These are phyloP conservation scores for Hemisphaericaspora subhashii DNA, from an alignment of 1,139 yeast species.

Conservation along the genomic window DNA sequence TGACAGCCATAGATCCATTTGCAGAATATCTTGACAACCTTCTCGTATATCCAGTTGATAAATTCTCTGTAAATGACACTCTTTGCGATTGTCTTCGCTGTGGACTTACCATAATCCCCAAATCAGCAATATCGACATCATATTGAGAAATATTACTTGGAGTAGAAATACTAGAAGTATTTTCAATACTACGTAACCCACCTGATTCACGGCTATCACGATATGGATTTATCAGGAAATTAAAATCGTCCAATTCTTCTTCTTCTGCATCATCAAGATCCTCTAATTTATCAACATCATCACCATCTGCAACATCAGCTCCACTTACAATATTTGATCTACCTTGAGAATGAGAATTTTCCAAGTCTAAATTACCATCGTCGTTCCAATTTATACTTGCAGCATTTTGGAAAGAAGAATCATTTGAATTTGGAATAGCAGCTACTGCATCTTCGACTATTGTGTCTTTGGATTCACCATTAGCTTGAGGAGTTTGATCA, in stretches of 20 bases:
- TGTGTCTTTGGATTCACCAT: conserved; percentile 11
- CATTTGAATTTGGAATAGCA: conserved; percentile 27
- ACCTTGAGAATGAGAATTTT: conserved; percentile 17
- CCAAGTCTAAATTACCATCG: conserved; percentile 32
- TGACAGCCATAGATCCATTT: conserved; percentile 29
- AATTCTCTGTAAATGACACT: conserved; percentile 29
- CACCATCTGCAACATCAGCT: neutral
- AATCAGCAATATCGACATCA: conserved; percentile 44
- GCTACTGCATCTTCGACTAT: conserved; percentile 15
- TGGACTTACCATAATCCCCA: conserved; percentile 48
- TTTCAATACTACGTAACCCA: neutral
- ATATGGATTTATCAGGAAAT: conserved; percentile 6
- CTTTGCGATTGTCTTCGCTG: conserved; percentile 26
- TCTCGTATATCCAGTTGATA: conserved; percentile 13
- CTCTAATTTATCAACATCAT: conserved; percentile 7
- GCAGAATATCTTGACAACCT: conserved; percentile 20
- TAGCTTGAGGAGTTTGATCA: conserved; percentile 11
- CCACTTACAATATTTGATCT: neutral
- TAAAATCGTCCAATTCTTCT: conserved; percentile 11
- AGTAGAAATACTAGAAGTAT: conserved; percentile 33
- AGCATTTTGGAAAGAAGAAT: conserved; percentile 43
- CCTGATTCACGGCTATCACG: neutral
- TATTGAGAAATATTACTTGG: conserved; percentile 44
- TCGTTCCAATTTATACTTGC: conserved; percentile 49
- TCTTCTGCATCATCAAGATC: conserved; percentile 6